Evolutionary conservation across 2,329 filamentous ascomycete species (phyloP), one percentile per base, ranked within the genome.

Genomic region (Colletotrichum orbiculare): DNA sequence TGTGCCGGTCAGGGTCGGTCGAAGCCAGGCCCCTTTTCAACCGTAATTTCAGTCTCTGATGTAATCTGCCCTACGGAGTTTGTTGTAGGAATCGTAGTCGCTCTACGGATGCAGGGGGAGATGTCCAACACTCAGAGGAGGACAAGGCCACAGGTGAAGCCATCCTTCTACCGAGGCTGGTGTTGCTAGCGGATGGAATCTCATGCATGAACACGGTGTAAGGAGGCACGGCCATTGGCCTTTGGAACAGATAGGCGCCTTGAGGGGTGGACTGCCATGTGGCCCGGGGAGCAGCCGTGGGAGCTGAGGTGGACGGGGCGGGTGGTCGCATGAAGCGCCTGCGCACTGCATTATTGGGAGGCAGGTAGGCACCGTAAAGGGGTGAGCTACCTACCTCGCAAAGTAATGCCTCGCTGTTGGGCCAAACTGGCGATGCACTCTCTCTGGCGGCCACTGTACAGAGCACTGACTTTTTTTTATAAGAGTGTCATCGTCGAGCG

Each of bases 181-280:
- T 35, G 35, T 9, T 45, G 38, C 11, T 62, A 50, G 46, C 33
- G 55, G 25, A 5, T 25, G 25, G 46, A 47, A 52, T 15, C n/a
- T 17, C 45, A 49, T 54, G 56, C 49, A 54, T 49, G 55, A 60
- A 60, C 37, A 60, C 55, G 55, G 55, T 64, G 42, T 54, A 45
- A 15, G n/a, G 25, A 42, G 25, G 25, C 25, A 43, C n/a, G 15
- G 12, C 13, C 11, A 55, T 45, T 38, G 17, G 8, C 34, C 39
- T 25, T 25, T 25, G 25, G 25, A 50, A 39, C 15, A 12, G 25
- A 8, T 9, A 41, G 34, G 12, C 52, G 25, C 25, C 25, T 25
- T 25, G 25, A 25, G 25, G 25, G 25, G 25, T 25, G 25, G 46
- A 46, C 34, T 39, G 34, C 53, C 54, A 58, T 63, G 48, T 53